A percentile compares a stretch with the other conserved stretches of the same genome.
These are phyloP conservation scores for Pythium aphanidermatum DNA, from an alignment of 352 stramenopile genomes.

Conservation along the genomic window DNA sequence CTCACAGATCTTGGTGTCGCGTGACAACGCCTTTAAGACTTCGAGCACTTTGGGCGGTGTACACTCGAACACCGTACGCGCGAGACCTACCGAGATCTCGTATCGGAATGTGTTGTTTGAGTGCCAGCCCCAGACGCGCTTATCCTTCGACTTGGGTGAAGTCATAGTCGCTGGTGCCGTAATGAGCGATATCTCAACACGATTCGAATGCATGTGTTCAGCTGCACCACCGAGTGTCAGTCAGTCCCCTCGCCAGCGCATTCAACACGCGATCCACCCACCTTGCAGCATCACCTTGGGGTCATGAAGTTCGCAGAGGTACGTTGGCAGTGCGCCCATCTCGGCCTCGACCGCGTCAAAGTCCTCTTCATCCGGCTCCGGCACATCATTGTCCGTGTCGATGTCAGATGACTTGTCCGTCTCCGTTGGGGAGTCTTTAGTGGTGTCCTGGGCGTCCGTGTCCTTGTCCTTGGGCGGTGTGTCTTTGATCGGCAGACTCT, in stretches of 20 bases:
- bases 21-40: constrained; percentile 49
- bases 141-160: constrained; percentile 14
- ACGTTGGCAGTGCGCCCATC: constrained; percentile 44
- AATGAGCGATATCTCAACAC: constrained; percentile 45
- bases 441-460: background rate
- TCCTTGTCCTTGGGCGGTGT: constrained; percentile 4
- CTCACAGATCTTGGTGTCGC: constrained; percentile 37
- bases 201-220: constrained; percentile 55
- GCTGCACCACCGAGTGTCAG: constrained; percentile 18
- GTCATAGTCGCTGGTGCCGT: constrained; percentile 23
- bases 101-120: constrained; percentile 48
- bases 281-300: constrained; percentile 64
- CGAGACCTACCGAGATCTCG: constrained; percentile 55
- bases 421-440: constrained; percentile 20
- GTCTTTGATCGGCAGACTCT: constrained; percentile 3
- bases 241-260: background rate
- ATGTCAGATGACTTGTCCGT: constrained; percentile 25
- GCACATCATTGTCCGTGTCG: constrained; percentile 15
- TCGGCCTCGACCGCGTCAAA: constrained; percentile 24
- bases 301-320: constrained; percentile 72
- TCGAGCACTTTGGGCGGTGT: constrained; percentile 47
- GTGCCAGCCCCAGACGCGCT: constrained; percentile 19
- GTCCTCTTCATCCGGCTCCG: constrained; percentile 25
- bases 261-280: constrained; percentile 17
- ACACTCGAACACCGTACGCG: constrained; percentile 56